phyloP scores from a whole-genome alignment of 768 basidiomycete genomes.

The Ramaria sp. region DNA sequence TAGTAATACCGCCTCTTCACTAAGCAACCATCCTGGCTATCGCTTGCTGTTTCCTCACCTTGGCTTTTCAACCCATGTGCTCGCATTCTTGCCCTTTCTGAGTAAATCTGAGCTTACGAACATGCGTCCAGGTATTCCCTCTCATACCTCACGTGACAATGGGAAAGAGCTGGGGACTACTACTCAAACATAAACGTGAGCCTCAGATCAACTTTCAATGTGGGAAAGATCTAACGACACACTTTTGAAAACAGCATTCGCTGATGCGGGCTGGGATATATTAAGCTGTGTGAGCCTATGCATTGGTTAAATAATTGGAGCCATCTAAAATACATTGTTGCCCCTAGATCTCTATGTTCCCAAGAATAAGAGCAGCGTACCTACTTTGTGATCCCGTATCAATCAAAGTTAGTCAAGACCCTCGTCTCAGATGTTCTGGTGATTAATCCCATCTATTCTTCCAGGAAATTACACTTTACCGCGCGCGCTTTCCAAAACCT shows the following conservation, averaged over 20 bases:
- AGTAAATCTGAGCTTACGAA: no score
- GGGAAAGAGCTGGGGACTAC: neutral
- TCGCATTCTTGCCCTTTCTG: no score
- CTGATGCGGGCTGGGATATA: neutral
- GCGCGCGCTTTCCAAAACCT: conserved; percentile 48
- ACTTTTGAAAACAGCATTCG: neutral
- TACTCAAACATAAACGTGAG: neutral
- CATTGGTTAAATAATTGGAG: neutral
- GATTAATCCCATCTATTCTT: neutral
- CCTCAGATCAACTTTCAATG: neutral
- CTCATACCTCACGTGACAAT: neutral
- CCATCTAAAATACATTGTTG: neutral
- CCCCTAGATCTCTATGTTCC: neutral
- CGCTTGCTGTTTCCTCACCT: neutral
- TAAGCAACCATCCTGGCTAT: neutral
- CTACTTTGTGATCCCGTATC: conserved; percentile 7
- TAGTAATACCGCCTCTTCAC: neutral
- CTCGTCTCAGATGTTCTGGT: neutral
- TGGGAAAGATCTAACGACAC: neutral
- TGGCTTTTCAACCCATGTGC: neutral
- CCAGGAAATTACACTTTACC: conserved; percentile 39
- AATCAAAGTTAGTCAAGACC: conserved; percentile 5
- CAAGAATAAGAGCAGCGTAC: neutral
- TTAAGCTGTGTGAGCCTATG: neutral
- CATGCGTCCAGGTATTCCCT: neutral